Evolutionary conservation across 495 filamentous ascomycete genomes (phyloP).

Genomic region (Pyronema omphalodes): DNA sequence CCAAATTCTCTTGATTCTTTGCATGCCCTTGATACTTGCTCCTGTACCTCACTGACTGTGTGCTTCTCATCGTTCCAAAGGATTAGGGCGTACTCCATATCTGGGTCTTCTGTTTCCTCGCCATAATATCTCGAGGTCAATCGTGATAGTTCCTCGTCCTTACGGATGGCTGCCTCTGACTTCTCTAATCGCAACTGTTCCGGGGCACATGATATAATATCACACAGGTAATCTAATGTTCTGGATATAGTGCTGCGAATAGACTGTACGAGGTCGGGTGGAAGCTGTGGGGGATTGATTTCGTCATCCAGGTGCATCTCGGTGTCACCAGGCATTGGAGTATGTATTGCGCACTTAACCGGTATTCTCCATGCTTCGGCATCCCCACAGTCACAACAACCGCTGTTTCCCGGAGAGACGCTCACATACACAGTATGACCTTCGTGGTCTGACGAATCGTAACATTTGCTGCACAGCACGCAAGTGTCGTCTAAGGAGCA

Average conservation of each 20-base stretch:
- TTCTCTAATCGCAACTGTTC: conserved; percentile 81
- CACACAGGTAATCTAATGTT: conserved; percentile 81
- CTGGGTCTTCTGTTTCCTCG: conserved; percentile 34
- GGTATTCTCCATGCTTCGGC: conserved; percentile 78
- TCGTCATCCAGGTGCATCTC: conserved; percentile 36
- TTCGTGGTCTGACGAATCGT: conserved; percentile 88
- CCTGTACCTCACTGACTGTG: conserved; percentile 73
- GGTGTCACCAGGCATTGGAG: conserved; percentile 32
- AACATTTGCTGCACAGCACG: conserved; percentile 75
- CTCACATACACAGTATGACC: conserved; percentile 75
- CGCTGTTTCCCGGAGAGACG: conserved; percentile 72
- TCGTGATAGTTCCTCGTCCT: conserved; percentile 65
- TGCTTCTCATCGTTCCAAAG: conserved; percentile 99
- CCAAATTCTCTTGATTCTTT: conserved; percentile 50
- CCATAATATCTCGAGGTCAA: conserved; percentile 58
- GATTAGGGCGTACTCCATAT: conserved; percentile 61
- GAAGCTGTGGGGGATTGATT: conserved; percentile 28
- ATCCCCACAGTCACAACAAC: conserved; percentile 95
- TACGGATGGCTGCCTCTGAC: conserved; percentile 53
- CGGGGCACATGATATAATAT: conserved; percentile 93
- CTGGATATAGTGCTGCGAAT: conserved; percentile 72
- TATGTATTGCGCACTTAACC: conserved; percentile 86
- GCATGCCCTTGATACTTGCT: conserved; percentile 83
- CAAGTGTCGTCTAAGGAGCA: conserved; percentile 78
- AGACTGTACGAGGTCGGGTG: conserved; percentile 50